Evolutionary conservation across 371 early-diverging fungal genomes (phyloP), one percentile per base, ranked within the genome.

Genomic region (Circinella minor): DNA sequence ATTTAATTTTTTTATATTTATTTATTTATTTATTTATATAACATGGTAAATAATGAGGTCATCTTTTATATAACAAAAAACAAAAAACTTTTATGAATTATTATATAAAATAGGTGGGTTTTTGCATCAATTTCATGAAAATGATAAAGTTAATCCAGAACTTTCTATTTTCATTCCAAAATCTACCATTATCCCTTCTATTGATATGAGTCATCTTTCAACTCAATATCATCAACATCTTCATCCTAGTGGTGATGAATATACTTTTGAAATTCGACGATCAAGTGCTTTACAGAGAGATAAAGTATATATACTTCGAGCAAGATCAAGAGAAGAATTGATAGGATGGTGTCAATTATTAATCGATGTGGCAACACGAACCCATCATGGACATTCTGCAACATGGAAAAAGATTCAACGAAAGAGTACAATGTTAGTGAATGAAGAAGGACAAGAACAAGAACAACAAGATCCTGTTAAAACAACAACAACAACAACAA

Each of bases 51-150:
- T 39, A 39, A n/a, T n/a, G n/a, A n/a, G n/a, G n/a, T 27, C 27
- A 27, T 27, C 27, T 27, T 27, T 27, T 27, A 27, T 27, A 27
- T 27, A 27, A 2, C 27, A 27, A 27, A 27, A 27, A 27, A 27
- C 0, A 27, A 27, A 27, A 27, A 27, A 27, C 27, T 27, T 27
- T 27, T 27, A 27, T 27, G 27, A 27, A 0, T 13, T 51, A 51
- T 5, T 51, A 51, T 51, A 51, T 51, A 51, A 13, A 51, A 51
- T 61, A 79, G 79, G 76, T 18, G 84, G 84, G 10, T 84, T 73
- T 59, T 68, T 84, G 13, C 82, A 84, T 63, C 77, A 81, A 48
- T 84, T 81, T 46, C 69, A 70, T 11, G n/a, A 73, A 39, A 72
- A 75, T 36, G 78, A 80, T 36, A 78, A 79, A 38, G 72, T 77